A percentile compares a stretch with the other conserved stretches of the same genome.
Evolutionary conservation across 768 basidiomycete genomes (phyloP).

Genomic region (Mycena vulgaris): DNA sequence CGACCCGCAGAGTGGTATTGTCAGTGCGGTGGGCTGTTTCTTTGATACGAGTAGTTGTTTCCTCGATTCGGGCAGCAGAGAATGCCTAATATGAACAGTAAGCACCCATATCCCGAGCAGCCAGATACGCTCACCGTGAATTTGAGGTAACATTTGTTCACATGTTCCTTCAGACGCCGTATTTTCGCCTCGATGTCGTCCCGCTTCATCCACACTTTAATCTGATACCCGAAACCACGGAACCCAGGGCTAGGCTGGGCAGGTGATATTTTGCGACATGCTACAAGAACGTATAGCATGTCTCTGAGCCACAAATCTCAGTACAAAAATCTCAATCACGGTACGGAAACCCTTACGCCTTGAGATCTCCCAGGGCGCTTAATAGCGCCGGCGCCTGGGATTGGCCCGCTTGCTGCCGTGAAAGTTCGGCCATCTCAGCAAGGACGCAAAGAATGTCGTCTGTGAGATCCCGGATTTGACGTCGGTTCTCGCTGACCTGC

Average conservation of each 20-base stretch:
- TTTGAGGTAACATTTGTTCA: constrained; percentile 19
- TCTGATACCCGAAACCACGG: constrained; percentile 4
- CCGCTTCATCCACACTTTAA: constrained; percentile 32
- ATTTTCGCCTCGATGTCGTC: constrained; percentile 32
- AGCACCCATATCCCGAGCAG: neutral
- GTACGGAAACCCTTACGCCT: constrained; percentile 5
- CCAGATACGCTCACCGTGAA: constrained; percentile 15
- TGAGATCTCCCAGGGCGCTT: constrained; percentile 12
- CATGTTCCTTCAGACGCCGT: constrained; percentile 24
- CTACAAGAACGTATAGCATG: constrained; percentile 15
- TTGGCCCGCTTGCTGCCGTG: neutral
- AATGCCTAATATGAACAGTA: constrained; percentile 1
- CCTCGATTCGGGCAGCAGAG: neutral
- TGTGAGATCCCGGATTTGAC: constrained; percentile 14
- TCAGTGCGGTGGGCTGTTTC: neutral
- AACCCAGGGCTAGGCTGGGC: neutral
- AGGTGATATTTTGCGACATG: constrained; percentile 6
- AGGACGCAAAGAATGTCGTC: constrained; percentile 17
- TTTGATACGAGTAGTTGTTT: neutral
- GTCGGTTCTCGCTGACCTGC: constrained; percentile 26
- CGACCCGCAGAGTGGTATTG: constrained; percentile 15
- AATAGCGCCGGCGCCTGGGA: constrained; percentile 14
- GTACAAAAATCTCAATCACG: too few species aligned
- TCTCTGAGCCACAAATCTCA: neutral
- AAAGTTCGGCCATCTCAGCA: constrained; percentile 4